Base-by-base conservation (phyloP, 306 rosid genomes). In the Malus asiatica region DNA sequence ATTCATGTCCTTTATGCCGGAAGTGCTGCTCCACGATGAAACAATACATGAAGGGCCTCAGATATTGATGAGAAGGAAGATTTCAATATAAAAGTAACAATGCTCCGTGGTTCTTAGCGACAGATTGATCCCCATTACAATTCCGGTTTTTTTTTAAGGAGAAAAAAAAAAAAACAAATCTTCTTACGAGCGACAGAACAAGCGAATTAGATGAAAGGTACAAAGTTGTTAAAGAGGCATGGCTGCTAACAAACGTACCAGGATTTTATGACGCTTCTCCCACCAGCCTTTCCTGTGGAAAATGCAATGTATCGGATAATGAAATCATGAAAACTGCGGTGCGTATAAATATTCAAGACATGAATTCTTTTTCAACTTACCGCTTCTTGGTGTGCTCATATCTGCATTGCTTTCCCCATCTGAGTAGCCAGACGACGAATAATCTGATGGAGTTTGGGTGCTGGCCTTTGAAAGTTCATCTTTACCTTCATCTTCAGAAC, bases 321-420 rank as follows among this genome's bases (percentile, higher is more conserved):
- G n/a, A 77, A 80, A 69, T 68, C 66, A 78, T 78, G 14, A 71
- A 55, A 53, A 81, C 80, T 45, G n/a, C 61, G 46, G 35, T 13
- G 30, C 29, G 61, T 71, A 58, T 3, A 19, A 8, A 78, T 19
- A 44, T 46, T 15, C 71, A 75, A 48, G 53, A 65, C 20, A 55
- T 14, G 57, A 59, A 19, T 68, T 27, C 68, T 77, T 71, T 20
- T 73, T 11, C 70, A 78, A 64, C 13, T 73, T 85, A 79, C 89
- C 86, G 64, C 48, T 70, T 64, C 33, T 76, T 32, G 77, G 81
- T 52, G 84, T 77, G 76, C 68, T 75, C 79, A 70, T 69, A 80
- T 79, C 89, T 75, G 89, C 77, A 63, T 87, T 88, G 84, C 89
- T 89, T 78, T 86, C 88, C 72, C 82, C 93, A 30, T 90, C 98